A percentile compares a stretch with the other conserved stretches of the same genome.
These are phyloP conservation scores for Sphaerulina vaccinii DNA, from an alignment of 2,329 filamentous ascomycete species.

Conservation along the genomic window DNA sequence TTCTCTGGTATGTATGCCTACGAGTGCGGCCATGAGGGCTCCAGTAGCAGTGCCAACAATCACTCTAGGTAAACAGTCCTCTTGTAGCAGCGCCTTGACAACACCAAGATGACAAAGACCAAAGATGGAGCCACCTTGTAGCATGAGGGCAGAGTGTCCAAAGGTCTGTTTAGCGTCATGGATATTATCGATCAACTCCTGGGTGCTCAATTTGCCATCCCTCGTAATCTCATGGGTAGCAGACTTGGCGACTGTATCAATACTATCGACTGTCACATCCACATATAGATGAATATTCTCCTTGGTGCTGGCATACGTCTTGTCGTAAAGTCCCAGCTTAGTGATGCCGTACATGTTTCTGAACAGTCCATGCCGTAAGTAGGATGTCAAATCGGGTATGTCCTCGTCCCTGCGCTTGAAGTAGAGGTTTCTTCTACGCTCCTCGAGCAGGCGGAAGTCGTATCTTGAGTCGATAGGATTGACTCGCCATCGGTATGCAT, in stretches of 20 bases:
- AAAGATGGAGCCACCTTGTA: slow-evolving; percentile 85
- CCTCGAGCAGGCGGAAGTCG: slow-evolving; percentile 24
- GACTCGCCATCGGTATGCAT: slow-evolving; percentile 23
- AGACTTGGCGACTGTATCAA: slow-evolving; percentile 71
- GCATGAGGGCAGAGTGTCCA: slow-evolving; percentile 73
- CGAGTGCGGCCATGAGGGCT: slow-evolving; percentile 82
- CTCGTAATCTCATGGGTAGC: slow-evolving; percentile 48
- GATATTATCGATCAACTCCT: slow-evolving; percentile 81
- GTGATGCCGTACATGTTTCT: slow-evolving; percentile 90
- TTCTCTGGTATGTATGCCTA: slow-evolving; percentile 82
- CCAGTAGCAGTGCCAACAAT: slow-evolving; percentile 90
- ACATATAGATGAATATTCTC: slow-evolving; percentile 90
- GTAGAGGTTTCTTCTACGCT: slow-evolving; percentile 20
- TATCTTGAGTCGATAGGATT: slow-evolving; percentile 26
- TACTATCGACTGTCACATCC: slow-evolving; percentile 74
- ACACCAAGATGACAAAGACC: slow-evolving; percentile 92
- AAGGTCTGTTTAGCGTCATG: slow-evolving; percentile 89
- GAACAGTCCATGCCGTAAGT: slow-evolving; percentile 73
- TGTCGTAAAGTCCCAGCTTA: slow-evolving; percentile 75
- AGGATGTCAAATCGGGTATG: slow-evolving; percentile 66
- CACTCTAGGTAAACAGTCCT: slow-evolving; percentile 75
- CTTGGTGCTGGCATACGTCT: slow-evolving; percentile 88
- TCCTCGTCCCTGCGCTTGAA: slow-evolving; percentile 18
- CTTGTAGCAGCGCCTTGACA: slow-evolving; percentile 74
- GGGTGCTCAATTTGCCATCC: slow-evolving; percentile 56